These are phyloP conservation scores for Paspalum notatum DNA, from an alignment of 176 grass and related monocot species.

Conservation along the genomic window DNA sequence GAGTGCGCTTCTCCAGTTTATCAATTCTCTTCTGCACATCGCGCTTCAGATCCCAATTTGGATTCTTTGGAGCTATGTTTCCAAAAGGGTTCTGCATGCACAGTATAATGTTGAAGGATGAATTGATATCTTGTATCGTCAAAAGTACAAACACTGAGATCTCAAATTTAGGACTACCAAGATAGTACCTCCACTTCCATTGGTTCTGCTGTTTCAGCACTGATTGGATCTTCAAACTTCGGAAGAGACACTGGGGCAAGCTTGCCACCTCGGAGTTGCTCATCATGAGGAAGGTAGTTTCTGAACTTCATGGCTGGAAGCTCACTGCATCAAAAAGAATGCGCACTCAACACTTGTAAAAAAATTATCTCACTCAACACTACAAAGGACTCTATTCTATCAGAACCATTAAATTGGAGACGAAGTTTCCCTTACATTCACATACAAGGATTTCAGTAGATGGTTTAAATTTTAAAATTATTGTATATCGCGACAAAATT, in stretches of 20 bases:
- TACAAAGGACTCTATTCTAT: not conserved
- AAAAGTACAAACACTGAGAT: not conserved
- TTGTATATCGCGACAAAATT: too few relatives aligned
- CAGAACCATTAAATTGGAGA: not conserved
- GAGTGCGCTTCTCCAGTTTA: constrained; percentile 91
- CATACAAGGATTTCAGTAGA: not conserved
- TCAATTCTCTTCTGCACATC: constrained; percentile 90
- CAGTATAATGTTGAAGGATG: not conserved
- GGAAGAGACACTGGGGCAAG: constrained; percentile 67
- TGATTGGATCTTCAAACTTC: constrained; percentile 88
- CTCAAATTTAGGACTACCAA: not conserved
- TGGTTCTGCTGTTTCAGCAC: constrained; percentile 54
- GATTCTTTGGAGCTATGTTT: constrained; percentile 98
- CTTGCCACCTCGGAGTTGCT: constrained; percentile 83
- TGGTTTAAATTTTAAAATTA: not conserved
- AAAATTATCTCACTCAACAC: not conserved
- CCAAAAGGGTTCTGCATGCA: constrained; percentile 72
- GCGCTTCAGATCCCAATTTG: constrained; percentile 91
- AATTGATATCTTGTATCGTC: not conserved
- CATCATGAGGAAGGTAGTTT: constrained; percentile 98
- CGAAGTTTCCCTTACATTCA: not conserved
- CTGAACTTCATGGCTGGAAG: constrained; percentile 89
- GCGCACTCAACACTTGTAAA: not conserved
- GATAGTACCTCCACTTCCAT: constrained; percentile 66
- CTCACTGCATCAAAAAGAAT: constrained; percentile 32